Percentiles rank a stretch among this genome's conserved stretches.
Evolutionary conservation across 495 filamentous ascomycete genomes (phyloP).

Genomic region (Podospora pseudocomata): DNA sequence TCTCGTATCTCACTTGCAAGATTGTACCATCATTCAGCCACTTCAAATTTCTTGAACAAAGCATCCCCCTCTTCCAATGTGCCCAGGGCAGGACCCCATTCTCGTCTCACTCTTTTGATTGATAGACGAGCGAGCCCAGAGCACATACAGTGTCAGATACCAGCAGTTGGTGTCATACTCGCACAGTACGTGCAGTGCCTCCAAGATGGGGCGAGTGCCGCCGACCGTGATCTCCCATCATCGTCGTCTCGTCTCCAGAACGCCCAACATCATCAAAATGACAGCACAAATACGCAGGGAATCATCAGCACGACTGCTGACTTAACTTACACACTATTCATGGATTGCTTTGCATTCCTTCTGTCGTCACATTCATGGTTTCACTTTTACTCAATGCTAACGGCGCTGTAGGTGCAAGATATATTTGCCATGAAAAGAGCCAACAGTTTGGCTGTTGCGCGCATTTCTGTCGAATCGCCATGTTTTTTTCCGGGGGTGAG

Average conservation of each 20-base stretch:
- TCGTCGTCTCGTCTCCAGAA: neutral
- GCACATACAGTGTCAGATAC: neutral
- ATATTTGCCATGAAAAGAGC: neutral
- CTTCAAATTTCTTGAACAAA: neutral
- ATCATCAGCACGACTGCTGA: slow-evolving; percentile 2
- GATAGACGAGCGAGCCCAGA: neutral
- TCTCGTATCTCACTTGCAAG: neutral
- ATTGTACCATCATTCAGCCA: neutral
- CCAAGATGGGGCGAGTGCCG: neutral
- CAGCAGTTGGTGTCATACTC: neutral
- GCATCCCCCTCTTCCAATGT: neutral
- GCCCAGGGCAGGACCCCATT: neutral
- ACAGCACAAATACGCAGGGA: slow-evolving; percentile 4
- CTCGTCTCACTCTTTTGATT: neutral
- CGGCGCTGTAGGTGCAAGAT: neutral
- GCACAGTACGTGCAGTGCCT: slow-evolving; percentile 21
- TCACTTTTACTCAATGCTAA: neutral
- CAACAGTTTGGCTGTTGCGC: neutral
- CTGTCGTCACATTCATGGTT: neutral
- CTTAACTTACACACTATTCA: neutral
- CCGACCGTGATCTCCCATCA: slow-evolving; percentile 12
- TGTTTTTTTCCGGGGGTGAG: slow-evolving; percentile 18
- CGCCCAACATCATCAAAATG: slow-evolving; percentile 16
- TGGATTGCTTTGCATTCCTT: neutral
- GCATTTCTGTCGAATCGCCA: slow-evolving; percentile 11